Conservation (phyloP, 306 rosid genomes). For the Luffa acutangula region DNA sequence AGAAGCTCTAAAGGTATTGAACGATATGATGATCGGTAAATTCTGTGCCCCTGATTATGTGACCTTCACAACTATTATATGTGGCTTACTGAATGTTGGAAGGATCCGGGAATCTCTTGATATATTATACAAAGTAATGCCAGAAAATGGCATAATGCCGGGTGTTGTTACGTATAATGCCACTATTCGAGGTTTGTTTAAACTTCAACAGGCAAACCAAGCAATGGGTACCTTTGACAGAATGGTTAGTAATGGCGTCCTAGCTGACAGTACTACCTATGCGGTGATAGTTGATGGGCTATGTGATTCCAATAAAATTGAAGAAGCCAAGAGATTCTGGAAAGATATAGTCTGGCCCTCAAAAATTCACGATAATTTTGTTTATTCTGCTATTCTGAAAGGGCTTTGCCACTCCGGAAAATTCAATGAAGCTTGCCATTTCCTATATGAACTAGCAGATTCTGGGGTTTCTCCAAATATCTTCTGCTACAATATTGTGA, state of each 20-base stretch:
- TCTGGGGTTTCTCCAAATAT: constrained; percentile 67
- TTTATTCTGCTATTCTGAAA: constrained; percentile 67
- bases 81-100: constrained; percentile 49
- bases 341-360: constrained; percentile 80
- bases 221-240: constrained; percentile 34
- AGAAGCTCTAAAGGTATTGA: constrained; percentile 56
- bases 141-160: constrained; percentile 41
- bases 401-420: constrained; percentile 53
- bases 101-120: constrained; percentile 50
- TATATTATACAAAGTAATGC: constrained; percentile 37
- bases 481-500: constrained; percentile 62
- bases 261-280: constrained; percentile 44
- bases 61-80: constrained; percentile 62
- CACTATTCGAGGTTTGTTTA: constrained; percentile 52
- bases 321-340: constrained; percentile 75
- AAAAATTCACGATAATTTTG: constrained; percentile 55
- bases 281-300: constrained; percentile 59
- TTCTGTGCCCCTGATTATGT: constrained; percentile 65
- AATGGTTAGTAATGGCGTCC: constrained; percentile 37
- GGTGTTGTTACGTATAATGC: constrained; percentile 67
- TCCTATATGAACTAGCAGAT: constrained; percentile 71
- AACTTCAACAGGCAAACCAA: constrained; percentile 34
- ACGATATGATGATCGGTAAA: constrained; percentile 59
- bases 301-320: constrained; percentile 42
- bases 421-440: constrained; percentile 62